These are phyloP conservation scores for Trichomonas vaginalis DNA, from an alignment of 208 protist genomes.

Conservation along the genomic window DNA sequence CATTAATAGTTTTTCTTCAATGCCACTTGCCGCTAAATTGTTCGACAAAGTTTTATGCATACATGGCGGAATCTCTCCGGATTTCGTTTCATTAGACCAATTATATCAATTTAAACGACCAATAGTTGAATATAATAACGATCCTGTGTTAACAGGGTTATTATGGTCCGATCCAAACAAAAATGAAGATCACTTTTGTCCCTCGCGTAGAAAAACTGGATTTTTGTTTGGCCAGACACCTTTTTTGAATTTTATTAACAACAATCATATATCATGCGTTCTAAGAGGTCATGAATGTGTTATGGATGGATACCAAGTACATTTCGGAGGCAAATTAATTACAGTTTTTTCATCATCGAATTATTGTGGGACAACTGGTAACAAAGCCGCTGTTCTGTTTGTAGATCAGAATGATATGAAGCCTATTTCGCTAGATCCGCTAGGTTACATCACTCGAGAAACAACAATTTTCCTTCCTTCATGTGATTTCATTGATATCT, in stretches of 20 bases:
- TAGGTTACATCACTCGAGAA: neutral
- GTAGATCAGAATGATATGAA: neutral
- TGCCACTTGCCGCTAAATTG: constrained; percentile 53
- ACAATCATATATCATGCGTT: neutral
- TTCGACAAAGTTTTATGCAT: constrained; percentile 14
- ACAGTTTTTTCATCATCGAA: constrained; percentile 4
- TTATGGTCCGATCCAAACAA: neutral
- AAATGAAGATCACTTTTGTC: neutral
- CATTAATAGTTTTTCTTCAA: constrained; percentile 60
- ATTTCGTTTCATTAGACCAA: neutral
- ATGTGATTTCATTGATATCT: neutral
- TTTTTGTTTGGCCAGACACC: neutral
- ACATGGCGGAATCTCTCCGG: neutral
- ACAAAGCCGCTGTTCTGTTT: neutral
- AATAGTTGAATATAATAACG: neutral
- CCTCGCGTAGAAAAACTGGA: neutral
- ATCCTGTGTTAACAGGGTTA: neutral
- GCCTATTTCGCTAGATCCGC: neutral
- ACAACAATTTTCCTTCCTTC: neutral
- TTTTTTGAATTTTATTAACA: neutral
- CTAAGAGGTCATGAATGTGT: neutral
- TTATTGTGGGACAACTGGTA: neutral
- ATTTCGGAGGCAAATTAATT: neutral
- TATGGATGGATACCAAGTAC: neutral
- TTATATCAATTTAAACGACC: neutral